Evolutionary conservation across 1,139 yeast genomes (phyloP).

Genomic region (Meyerozyma elateridarum): DNA sequence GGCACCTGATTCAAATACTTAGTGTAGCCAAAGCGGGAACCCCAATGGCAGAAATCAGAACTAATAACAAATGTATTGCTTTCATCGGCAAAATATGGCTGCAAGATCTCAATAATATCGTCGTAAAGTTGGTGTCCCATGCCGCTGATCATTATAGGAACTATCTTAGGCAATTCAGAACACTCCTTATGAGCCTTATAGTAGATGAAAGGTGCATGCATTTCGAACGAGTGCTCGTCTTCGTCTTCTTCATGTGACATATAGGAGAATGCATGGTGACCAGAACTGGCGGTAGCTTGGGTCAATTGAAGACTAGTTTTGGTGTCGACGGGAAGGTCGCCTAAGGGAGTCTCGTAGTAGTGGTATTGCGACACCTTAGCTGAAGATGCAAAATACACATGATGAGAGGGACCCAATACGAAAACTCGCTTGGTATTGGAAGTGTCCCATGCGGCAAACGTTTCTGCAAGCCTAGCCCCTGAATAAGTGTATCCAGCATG

Average conservation of each 20-base stretch:
- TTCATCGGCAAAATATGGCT: conserved; percentile 51
- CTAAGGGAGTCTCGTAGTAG: conserved; percentile 76
- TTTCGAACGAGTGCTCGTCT: conserved; percentile 90
- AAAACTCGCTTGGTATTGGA: conserved; percentile 58
- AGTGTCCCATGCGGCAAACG: conserved; percentile 70
- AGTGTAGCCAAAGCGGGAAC: conserved; percentile 69
- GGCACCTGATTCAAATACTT: conserved; percentile 41
- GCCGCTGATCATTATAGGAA: conserved; percentile 80
- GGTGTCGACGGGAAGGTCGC: conserved; percentile 62
- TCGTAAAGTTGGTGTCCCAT: conserved; percentile 43
- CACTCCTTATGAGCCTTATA: conserved; percentile 36
- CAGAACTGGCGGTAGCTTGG: conserved; percentile 18
- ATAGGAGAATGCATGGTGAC: conserved; percentile 30
- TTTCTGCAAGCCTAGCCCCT: conserved; percentile 72
- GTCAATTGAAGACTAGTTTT: conserved; percentile 34
- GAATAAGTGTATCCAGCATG: conserved; percentile 93
- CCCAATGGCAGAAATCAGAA: conserved; percentile 98
- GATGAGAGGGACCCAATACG: conserved; percentile 91
- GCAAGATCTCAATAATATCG: conserved; percentile 44
- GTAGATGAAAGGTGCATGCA: conserved; percentile 82
- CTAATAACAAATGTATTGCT: conserved; percentile 72
- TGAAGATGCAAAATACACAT: conserved; percentile 64
- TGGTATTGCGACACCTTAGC: conserved; percentile 55
- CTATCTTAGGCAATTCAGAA: conserved; percentile 46
- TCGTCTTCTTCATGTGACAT: conserved; percentile 66